Evolutionary conservation across 495 filamentous ascomycete genomes (phyloP).

Genomic region (Aspergillus nidulans): DNA sequence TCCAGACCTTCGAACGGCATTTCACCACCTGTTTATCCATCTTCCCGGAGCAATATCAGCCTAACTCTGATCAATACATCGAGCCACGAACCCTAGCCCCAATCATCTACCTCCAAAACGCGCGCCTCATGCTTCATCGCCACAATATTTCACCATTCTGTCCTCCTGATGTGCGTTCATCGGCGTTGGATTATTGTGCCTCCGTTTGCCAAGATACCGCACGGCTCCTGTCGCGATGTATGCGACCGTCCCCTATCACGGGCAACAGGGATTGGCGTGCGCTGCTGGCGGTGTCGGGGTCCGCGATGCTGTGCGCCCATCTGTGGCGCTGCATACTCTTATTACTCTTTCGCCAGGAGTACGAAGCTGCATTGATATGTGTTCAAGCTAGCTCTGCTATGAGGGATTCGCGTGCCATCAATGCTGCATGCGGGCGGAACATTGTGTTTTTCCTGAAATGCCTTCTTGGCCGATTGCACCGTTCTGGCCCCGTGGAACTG

Average conservation of each 20-base stretch:
- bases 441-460: slow-evolving; percentile 75
- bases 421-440: slow-evolving; percentile 76
- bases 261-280: slow-evolving; percentile 42
- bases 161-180: slow-evolving; percentile 54
- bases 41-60: slow-evolving; percentile 70
- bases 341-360: slow-evolving; percentile 68
- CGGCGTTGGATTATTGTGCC: slow-evolving; percentile 75
- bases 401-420: slow-evolving; percentile 63
- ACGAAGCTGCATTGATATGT: slow-evolving; percentile 65
- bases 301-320: slow-evolving; percentile 73
- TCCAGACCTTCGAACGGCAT: slow-evolving; percentile 77
- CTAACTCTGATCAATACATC: slow-evolving; percentile 56
- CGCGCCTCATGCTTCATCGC: slow-evolving; percentile 79
- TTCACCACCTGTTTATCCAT: slow-evolving; percentile 68
- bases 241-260: slow-evolving; percentile 28
- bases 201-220: slow-evolving; percentile 72
- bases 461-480: slow-evolving; percentile 54
- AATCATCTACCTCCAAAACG: slow-evolving; percentile 73
- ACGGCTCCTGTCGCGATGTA: slow-evolving; percentile 63
- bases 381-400: slow-evolving; percentile 66
- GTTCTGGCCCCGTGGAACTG: slow-evolving; percentile 47
- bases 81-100: slow-evolving; percentile 70
- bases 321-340: slow-evolving; percentile 87
- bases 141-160: slow-evolving; percentile 83
- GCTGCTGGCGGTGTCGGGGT: slow-evolving; percentile 50